phyloP scores from a whole-genome alignment of 2,329 filamentous ascomycete genomes.

The Teratosphaeria zuluensis region DNA sequence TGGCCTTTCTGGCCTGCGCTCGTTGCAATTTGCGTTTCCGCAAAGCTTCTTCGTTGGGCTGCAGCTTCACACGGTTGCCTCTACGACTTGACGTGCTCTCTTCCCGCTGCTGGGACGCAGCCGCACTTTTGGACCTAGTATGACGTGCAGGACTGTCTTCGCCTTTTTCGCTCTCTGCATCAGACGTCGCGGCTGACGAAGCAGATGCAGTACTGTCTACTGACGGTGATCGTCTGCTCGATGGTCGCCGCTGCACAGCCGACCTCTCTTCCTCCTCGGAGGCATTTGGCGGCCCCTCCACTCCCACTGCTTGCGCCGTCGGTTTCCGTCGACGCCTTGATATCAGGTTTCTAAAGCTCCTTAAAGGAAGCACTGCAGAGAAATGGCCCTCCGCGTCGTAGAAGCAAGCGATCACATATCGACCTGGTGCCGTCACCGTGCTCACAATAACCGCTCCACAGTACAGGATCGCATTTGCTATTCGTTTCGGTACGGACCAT shows the following conservation, averaged over 20 bases:
- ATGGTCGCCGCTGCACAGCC: constrained; percentile 19
- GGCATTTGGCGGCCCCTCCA: constrained; percentile 21
- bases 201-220: constrained; percentile 26
- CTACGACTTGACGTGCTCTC: constrained; percentile 26
- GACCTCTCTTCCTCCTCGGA: constrained; percentile 24
- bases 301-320: constrained; percentile 18
- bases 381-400: constrained; percentile 73
- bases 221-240: constrained; percentile 31
- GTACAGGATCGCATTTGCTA: constrained; percentile 63
- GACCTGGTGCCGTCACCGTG: constrained; percentile 66
- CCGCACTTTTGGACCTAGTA: constrained; percentile 52
- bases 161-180: constrained; percentile 50
- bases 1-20: constrained; percentile 22
- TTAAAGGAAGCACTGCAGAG: constrained; percentile 64
- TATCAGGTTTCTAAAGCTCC: constrained; percentile 47
- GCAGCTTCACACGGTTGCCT: constrained; percentile 72
- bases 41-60: constrained; percentile 69
- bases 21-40: constrained; percentile 64
- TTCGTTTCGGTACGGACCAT: constrained; percentile 37
- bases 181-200: constrained; percentile 56
- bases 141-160: constrained; percentile 42
- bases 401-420: constrained; percentile 74
- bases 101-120: constrained; percentile 31
- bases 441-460: constrained; percentile 70
- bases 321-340: constrained; percentile 28